Conservation (phyloP, 306 rosid species). For the Vicia faba region DNA sequence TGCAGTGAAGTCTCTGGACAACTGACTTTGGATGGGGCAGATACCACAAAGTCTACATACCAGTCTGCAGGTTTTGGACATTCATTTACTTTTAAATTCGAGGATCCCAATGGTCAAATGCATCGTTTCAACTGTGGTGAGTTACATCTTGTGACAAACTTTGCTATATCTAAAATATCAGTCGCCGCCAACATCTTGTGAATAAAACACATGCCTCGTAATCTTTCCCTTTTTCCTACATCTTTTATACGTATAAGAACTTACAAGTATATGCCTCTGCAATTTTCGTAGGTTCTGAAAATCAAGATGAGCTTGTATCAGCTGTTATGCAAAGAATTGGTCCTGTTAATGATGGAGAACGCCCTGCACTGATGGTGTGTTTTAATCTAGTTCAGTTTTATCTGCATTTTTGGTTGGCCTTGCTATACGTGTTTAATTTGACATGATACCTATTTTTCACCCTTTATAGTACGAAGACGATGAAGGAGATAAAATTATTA, state of each 20-base stretch:
- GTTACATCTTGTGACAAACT: conserved; percentile 35
- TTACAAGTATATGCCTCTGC: conserved; percentile 5
- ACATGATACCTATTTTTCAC: conserved; percentile 1
- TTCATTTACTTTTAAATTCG: conserved; percentile 82
- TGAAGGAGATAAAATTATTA: conserved; percentile 84
- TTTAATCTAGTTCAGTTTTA: conserved; percentile 29
- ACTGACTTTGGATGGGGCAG: conserved; percentile 72
- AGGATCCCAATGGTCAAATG: conserved; percentile 75
- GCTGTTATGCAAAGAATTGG: conserved; percentile 66
- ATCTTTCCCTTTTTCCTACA: conserved; percentile 1
- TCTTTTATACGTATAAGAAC: neutral
- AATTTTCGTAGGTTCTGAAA: conserved; percentile 64
- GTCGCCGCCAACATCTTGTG: neutral
- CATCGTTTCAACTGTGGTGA: conserved; percentile 87
- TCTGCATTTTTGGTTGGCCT: conserved; percentile 12
- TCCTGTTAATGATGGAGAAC: conserved; percentile 49
- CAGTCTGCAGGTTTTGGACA: conserved; percentile 82
- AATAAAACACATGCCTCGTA: neutral
- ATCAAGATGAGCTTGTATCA: conserved; percentile 71
- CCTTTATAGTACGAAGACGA: conserved; percentile 78
- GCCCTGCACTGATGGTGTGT: conserved; percentile 66
- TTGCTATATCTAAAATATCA: conserved; percentile 20
- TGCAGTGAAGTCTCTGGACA: conserved; percentile 81
- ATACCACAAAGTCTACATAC: conserved; percentile 59
- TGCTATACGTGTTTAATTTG: conserved; percentile 26